Percentiles rank a stretch among this genome's conserved stretches.
phyloP scores from a whole-genome alignment of 2,329 filamentous ascomycete species.

The Orbilia quercus region DNA sequence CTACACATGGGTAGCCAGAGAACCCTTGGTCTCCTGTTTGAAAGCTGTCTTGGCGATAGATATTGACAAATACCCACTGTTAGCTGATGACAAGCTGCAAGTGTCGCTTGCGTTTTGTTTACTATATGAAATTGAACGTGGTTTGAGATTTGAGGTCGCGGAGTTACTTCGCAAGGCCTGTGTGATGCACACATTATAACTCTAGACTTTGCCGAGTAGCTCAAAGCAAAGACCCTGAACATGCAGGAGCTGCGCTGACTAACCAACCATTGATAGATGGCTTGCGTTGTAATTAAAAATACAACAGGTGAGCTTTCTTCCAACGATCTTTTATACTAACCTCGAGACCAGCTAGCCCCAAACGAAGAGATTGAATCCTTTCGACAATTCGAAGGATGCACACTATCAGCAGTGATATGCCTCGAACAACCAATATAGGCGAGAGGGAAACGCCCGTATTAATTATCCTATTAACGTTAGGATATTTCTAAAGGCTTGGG shows the following conservation, averaged over 20 bases:
- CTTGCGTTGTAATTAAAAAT: slow-evolving; percentile 15
- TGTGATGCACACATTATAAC: no score
- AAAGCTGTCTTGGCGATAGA: not conserved
- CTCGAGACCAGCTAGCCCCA: no score
- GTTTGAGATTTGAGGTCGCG: no score
- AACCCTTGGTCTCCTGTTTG: not conserved
- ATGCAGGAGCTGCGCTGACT: no score
- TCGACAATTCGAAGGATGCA: slow-evolving; percentile 13
- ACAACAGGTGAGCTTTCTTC: slow-evolving; percentile 1
- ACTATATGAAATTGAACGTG: not conserved
- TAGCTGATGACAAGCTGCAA: not conserved
- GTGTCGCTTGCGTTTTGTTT: not conserved
- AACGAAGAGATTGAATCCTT: slow-evolving; percentile 13
- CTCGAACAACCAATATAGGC: not conserved
- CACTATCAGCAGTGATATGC: not conserved
- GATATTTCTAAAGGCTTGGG: not conserved
- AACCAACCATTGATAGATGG: no score
- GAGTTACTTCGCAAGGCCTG: no score
- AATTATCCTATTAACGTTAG: no score
- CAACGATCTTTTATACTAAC: no score
- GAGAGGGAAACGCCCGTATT: slow-evolving; percentile 5
- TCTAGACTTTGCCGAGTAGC: not conserved
- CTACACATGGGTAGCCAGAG: not conserved
- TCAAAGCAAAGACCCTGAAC: no score
- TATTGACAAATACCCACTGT: slow-evolving; percentile 1